phyloP scores from a whole-genome alignment of 140 eudicot genomes.

The Oenanthe javanica region DNA sequence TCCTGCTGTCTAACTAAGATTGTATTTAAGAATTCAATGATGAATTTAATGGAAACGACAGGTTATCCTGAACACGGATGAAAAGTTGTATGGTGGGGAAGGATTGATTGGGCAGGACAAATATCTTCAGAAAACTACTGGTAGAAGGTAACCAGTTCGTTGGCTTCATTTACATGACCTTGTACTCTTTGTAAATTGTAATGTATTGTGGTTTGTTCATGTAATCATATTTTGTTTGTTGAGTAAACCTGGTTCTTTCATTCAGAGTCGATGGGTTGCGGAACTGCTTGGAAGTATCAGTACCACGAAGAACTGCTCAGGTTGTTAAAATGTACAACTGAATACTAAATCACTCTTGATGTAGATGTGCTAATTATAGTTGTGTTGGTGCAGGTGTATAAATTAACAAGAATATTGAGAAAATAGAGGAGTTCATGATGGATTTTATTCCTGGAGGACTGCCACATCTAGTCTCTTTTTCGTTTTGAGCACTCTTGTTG shows the following conservation, averaged over 20 bases:
- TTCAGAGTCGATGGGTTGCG: slow-evolving; percentile 75
- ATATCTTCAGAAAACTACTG: slow-evolving; percentile 53
- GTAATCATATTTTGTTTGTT: background rate
- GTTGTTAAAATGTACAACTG: slow-evolving; percentile 25
- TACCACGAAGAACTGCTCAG: slow-evolving; percentile 89
- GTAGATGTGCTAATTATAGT: background rate
- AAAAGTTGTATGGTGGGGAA: slow-evolving; percentile 72
- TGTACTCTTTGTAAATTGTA: background rate
- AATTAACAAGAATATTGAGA: slow-evolving; percentile 62
- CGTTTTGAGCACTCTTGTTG: background rate
- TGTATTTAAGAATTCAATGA: background rate
- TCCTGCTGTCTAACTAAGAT: background rate
- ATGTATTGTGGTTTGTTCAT: background rate
- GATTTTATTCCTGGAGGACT: background rate
- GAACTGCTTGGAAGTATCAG: slow-evolving; percentile 65
- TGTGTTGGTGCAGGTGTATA: slow-evolving; percentile 47
- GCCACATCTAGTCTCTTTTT: background rate
- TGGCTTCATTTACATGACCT: background rate
- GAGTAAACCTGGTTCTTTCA: background rate
- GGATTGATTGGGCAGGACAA: slow-evolving; percentile 47
- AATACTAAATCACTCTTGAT: background rate
- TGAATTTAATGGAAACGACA: slow-evolving; percentile 18
- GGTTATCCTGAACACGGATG: slow-evolving; percentile 79
- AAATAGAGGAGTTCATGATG: slow-evolving; percentile 19
- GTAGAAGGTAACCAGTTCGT: slow-evolving; percentile 47